Evolutionary conservation across 1,284 basidiomycete genomes (phyloP), one percentile per base, ranked within the genome.

Genomic region (Sutorius eximius): DNA sequence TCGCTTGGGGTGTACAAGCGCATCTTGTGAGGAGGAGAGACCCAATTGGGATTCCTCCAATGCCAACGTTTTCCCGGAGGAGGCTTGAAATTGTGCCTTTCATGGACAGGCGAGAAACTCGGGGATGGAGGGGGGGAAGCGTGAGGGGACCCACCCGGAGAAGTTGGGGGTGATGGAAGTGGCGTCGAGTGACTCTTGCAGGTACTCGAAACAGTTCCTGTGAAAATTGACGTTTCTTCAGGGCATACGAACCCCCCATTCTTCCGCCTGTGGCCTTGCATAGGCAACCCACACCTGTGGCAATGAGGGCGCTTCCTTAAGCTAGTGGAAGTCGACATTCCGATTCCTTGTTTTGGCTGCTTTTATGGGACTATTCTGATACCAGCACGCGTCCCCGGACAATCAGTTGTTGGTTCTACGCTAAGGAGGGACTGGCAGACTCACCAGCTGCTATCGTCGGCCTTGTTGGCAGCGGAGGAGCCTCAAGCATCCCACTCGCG

Each of bases 11-110:
- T 64, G 40, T 65, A 52, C 15, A 60, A 38, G 29, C 65, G 67
- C 56, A 48, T 58, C 45, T 71, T 71, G n/a, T 50, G 67, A 36
- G 68, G 68, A 1, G 71, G 71, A 33, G 71, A 72, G n/a, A 65
- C 54, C 69, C 69, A 70, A 37, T 70, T 73, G 7, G 69, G 69
- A 51, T 70, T 70, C 41, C 49, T 71, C 69, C 69, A 70, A 45
- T 73, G 69, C 69, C 69, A 70, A 18, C 60, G 59, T 10, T 62
- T 36, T 38, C 68, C 71, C 0, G 64, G 65, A 24, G 69, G 69
- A 30, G 65, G 59, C 22, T 58, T 62, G 27, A 73, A 73, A 24
- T 53, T 49, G 2, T 53, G 60, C 22, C 46, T 58, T 44, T 62
- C 57, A 11, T 45, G 55, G 32, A 24, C 68, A 36, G 67, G 66